Base-by-base conservation (phyloP, 768 basidiomycete genomes). In the Tricholoma terreum region DNA sequence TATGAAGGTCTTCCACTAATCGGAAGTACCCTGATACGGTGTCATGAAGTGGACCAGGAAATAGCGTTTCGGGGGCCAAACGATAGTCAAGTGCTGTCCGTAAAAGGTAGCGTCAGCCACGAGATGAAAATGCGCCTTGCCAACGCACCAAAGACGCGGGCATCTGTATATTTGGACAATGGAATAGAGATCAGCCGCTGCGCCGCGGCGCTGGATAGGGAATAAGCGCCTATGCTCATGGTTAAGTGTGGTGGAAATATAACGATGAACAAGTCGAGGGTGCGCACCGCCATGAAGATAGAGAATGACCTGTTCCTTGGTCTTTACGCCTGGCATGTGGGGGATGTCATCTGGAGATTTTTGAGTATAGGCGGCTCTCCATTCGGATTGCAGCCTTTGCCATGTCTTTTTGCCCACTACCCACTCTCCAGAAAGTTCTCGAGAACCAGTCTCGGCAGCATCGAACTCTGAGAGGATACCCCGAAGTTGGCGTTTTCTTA, bases 351-450 rank as follows among this genome's bases (percentile, higher is more conserved):
- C 17, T 60, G 54, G 21, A 61, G 57, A 52, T 65, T 60, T 42
- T 56, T 60, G 38, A 63, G 67, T 56, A 49, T 70, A 69, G n/a
- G 76, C 68, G 15, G 80, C 76, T 66, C 81, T 85, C 84, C 91
- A 90, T 65, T 95, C 92, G 14, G 80, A 75, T 66, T 97, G 94
- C 62, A 97, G 77, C 27, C 85, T 76, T 61, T 85, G 86, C 96
- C 96, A 99, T 0, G 95, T 84, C 61, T 84, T 84, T 70, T 89
- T 90, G 34, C 92, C 92, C n/a, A 98, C 89, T 21, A 98, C 87
- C 96, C 96, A 99, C 77, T 99, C 96, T 0, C 94, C 96, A 1
- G 85, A 85, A 30, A 99, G 79, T 65, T 95, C 90, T 4, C 96
- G 82, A 8, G 65, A 70, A 33, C 94, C 95, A 9, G 79, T 79